Conservation (phyloP, 768 basidiomycete species). For the Clathrus columnatus region DNA sequence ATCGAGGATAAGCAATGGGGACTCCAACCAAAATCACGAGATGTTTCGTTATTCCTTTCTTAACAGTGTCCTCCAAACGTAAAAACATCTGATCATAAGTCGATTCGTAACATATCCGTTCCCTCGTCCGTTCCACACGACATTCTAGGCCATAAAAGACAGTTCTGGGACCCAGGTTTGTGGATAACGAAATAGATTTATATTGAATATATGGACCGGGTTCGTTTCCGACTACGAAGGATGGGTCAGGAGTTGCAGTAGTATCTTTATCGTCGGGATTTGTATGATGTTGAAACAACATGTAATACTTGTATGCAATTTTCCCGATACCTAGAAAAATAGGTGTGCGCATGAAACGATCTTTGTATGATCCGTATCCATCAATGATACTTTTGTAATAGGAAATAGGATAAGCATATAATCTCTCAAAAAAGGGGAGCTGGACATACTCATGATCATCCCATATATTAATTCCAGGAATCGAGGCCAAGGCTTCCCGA, state of each 20-base stretch:
- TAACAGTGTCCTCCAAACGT: constrained; percentile 7
- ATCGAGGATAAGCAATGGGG: constrained; percentile 14
- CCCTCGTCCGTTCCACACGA: constrained; percentile 12
- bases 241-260: constrained; percentile 7
- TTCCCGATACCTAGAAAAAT: constrained; percentile 13
- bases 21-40: constrained; percentile 12
- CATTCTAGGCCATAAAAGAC: constrained; percentile 15
- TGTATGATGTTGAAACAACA: constrained; percentile 14
- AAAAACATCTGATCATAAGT: constrained; percentile 14
- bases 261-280: constrained; percentile 5
- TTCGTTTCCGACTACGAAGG: constrained; percentile 10
- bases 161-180: constrained; percentile 11
- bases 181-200: constrained; percentile 11
- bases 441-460: constrained; percentile 13
- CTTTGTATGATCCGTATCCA: constrained; percentile 13
- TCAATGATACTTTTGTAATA: constrained; percentile 5
- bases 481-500: constrained; percentile 2
- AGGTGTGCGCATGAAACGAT: constrained; percentile 13
- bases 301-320: constrained; percentile 13
- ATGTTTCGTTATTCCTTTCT: constrained; percentile 10
- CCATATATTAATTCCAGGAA: constrained; percentile 8
- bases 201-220: constrained; percentile 11
- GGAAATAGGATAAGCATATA: neutral
- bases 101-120: constrained; percentile 10
- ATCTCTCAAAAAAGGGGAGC: neutral